A percentile compares a stretch with the other conserved stretches of the same genome.
Conservation (phyloP, 345 rosid genomes). For the Raphanus raphanistrum region DNA sequence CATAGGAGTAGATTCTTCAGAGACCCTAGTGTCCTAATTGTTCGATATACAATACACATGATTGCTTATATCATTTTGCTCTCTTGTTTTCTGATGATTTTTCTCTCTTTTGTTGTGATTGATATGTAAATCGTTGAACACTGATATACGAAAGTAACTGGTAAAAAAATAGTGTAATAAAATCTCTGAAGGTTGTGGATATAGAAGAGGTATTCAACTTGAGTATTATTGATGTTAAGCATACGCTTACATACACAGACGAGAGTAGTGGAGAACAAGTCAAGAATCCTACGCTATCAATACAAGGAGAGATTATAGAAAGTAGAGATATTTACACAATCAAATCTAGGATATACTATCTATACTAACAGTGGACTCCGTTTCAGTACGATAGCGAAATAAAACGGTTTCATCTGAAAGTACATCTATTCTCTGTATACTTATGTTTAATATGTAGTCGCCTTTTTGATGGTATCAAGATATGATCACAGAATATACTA, state of each 20-base stretch:
- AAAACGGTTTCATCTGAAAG: neutral
- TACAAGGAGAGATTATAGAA: too few relatives aligned
- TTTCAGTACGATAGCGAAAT: neutral
- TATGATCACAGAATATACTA: neutral
- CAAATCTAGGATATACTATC: too few relatives aligned
- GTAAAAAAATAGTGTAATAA: neutral
- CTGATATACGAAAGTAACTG: neutral
- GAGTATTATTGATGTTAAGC: too few relatives aligned
- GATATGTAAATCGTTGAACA: neutral
- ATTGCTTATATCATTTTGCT: neutral
- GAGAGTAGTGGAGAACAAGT: too few relatives aligned
- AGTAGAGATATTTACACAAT: too few relatives aligned
- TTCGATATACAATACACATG: neutral
- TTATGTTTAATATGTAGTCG: neutral
- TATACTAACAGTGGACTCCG: neutral
- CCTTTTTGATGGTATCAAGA: neutral
- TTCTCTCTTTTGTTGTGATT: neutral
- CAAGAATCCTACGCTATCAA: too few relatives aligned
- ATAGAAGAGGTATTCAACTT: too few relatives aligned
- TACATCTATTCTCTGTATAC: neutral
- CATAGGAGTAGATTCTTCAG: conserved; percentile 6
- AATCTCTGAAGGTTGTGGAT: neutral
- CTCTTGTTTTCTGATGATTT: neutral
- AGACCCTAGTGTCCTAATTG: neutral
- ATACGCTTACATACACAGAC: too few relatives aligned